Conservation (phyloP, 495 filamentous ascomycete genomes). For the Xylaria curta region DNA sequence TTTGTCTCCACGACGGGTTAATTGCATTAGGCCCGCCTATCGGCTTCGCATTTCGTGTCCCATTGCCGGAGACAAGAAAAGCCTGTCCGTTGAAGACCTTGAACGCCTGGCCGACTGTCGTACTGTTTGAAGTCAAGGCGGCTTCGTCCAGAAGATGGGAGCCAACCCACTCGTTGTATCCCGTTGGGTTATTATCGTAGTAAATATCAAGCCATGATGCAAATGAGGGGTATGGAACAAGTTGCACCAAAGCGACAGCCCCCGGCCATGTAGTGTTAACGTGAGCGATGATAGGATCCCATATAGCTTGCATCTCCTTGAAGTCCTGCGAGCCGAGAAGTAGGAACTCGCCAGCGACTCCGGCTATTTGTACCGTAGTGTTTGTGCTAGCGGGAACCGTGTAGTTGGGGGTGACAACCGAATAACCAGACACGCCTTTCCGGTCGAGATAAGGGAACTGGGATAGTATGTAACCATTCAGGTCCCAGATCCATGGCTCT, state of each 20-base stretch:
- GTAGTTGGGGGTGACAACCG: not conserved
- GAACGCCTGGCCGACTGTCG: not conserved
- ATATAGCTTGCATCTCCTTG: not conserved
- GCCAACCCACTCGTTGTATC: not conserved
- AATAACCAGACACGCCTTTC: not conserved
- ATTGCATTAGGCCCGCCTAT: not conserved
- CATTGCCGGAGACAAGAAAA: not conserved
- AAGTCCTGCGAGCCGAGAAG: not conserved
- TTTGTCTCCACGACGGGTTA: not conserved
- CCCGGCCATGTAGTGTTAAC: not conserved
- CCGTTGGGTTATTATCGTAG: not conserved
- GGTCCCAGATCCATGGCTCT: not conserved
- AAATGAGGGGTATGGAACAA: not conserved
- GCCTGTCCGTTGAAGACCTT: too few relatives aligned
- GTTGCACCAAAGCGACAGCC: not conserved
- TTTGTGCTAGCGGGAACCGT: not conserved
- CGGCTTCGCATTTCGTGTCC: not conserved
- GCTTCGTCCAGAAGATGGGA: not conserved
- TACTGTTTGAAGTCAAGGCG: not conserved
- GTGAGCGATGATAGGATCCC: not conserved
- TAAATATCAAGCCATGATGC: not conserved
- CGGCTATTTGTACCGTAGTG: not conserved
- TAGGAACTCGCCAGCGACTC: not conserved
- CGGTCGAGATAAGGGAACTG: not conserved
- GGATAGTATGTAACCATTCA: not conserved